Conservation (phyloP, 2,329 filamentous ascomycete genomes). For the Epichloe baconii region DNA sequence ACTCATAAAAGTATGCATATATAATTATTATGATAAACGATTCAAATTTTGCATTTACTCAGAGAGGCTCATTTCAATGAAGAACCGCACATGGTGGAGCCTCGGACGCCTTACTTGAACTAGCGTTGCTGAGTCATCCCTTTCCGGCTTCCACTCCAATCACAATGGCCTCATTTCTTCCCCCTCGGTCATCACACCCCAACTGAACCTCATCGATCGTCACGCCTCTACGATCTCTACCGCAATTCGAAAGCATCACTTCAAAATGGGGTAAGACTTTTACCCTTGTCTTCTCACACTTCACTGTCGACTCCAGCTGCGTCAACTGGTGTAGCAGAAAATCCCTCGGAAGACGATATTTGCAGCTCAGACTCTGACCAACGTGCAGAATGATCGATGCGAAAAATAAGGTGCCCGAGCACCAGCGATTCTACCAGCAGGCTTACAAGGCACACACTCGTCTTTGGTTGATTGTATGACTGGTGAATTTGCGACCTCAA, state of each 20-base stretch:
- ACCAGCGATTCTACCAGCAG: slow-evolving; percentile 63
- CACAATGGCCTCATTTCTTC: slow-evolving; percentile 23
- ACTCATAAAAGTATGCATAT: neutral
- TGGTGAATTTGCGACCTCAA: slow-evolving; percentile 3
- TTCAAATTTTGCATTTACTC: neutral
- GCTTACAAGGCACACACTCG: slow-evolving; percentile 57
- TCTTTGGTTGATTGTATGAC: slow-evolving; percentile 64
- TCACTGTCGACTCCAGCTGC: neutral
- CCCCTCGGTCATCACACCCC: slow-evolving; percentile 15
- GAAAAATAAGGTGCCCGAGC: slow-evolving; percentile 61
- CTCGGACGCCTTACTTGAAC: neutral
- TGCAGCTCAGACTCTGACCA: slow-evolving; percentile 5
- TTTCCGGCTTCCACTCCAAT: slow-evolving; percentile 20
- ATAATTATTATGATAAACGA: neutral
- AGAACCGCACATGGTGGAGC: neutral
- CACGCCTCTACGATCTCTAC: slow-evolving; percentile 11
- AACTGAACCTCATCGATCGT: slow-evolving; percentile 13
- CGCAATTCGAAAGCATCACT: slow-evolving; percentile 13
- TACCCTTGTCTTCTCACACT: neutral
- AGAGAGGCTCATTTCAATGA: neutral
- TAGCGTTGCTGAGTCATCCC: slow-evolving; percentile 22
- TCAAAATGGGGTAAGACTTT: slow-evolving; percentile 29
- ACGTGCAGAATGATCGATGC: slow-evolving; percentile 50
- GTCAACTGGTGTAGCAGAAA: neutral
- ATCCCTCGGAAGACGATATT: neutral